These are phyloP conservation scores for Aphanomyces astaci DNA, from an alignment of 352 stramenopile genomes.

Conservation along the genomic window DNA sequence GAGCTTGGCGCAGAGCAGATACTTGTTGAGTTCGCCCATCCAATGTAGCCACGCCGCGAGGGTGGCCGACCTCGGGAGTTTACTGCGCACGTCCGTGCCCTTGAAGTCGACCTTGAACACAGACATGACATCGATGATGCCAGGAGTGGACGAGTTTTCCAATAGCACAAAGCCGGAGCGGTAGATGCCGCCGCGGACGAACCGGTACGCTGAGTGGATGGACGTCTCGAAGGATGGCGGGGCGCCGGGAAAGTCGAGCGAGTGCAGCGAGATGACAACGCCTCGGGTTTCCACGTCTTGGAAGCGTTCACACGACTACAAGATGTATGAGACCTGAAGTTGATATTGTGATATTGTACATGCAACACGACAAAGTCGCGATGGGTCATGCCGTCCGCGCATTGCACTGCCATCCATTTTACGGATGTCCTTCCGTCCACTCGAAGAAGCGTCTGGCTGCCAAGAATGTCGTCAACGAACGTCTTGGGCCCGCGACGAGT, in stretches of 20 bases:
- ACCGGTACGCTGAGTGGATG: slow-evolving; percentile 7
- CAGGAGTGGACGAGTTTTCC: neutral
- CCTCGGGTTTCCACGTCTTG: neutral
- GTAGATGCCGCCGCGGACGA: slow-evolving; percentile 22
- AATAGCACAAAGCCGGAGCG: slow-evolving; percentile 17
- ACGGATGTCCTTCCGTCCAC: slow-evolving; percentile 3
- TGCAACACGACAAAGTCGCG: slow-evolving; percentile 22
- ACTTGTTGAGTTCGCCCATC: slow-evolving; percentile 16
- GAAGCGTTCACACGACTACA: neutral
- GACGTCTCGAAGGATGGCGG: slow-evolving; percentile 11
- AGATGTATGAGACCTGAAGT: neutral
- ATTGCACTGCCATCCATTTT: slow-evolving; percentile 18
- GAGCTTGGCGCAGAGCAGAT: slow-evolving; percentile 10
- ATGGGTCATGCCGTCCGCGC: slow-evolving; percentile 4
- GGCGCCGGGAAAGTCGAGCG: slow-evolving; percentile 19
- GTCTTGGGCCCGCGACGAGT: neutral
- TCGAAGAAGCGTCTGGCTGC: slow-evolving; percentile 1
- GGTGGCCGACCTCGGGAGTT: neutral
- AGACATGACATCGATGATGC: slow-evolving; percentile 11
- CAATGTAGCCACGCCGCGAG: neutral
- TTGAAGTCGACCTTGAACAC: slow-evolving; percentile 24
- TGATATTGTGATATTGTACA: neutral
- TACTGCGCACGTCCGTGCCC: slow-evolving; percentile 1
- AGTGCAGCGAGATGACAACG: slow-evolving; percentile 13
- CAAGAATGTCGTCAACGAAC: slow-evolving; percentile 12